Conservation (phyloP, 176 grass and related monocot species). For the Oryza meyeriana region DNA sequence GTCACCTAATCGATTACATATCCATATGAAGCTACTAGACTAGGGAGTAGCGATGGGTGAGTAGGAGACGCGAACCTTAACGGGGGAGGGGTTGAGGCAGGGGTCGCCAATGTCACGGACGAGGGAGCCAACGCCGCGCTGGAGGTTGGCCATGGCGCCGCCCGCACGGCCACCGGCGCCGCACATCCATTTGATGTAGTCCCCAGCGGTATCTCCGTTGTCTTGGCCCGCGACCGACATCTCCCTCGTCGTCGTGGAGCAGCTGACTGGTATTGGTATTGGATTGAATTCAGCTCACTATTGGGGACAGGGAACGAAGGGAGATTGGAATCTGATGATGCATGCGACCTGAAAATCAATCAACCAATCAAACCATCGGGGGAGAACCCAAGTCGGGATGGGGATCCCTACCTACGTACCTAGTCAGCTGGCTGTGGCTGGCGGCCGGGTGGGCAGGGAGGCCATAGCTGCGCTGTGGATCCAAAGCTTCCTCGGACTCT, state of each 20-base stretch:
- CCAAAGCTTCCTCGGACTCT: too few species aligned
- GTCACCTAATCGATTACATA: background rate
- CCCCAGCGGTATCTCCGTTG: slow-evolving; percentile 49
- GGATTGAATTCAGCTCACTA: too few species aligned
- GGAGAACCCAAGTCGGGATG: background rate
- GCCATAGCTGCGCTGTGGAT: too few species aligned
- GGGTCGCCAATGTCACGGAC: slow-evolving; percentile 82
- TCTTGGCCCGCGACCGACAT: background rate
- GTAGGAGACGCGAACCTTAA: slow-evolving; percentile 45
- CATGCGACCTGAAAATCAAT: background rate
- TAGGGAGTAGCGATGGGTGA: background rate
- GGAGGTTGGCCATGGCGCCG: slow-evolving; percentile 68
- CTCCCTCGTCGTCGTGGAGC: background rate
- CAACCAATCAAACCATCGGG: background rate
- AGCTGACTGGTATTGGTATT: background rate
- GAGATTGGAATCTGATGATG: background rate
- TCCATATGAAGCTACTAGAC: background rate
- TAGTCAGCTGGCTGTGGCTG: background rate
- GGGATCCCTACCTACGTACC: background rate
- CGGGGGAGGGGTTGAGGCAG: slow-evolving; percentile 70
- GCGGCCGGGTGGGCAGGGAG: too few species aligned
- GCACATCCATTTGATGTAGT: slow-evolving; percentile 92
- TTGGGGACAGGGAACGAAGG: too few species aligned
- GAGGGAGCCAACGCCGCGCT: slow-evolving; percentile 69
- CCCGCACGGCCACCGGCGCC: slow-evolving; percentile 37